phyloP scores from a whole-genome alignment of 177 flowering plant genomes.

The Vitis hybrid region DNA sequence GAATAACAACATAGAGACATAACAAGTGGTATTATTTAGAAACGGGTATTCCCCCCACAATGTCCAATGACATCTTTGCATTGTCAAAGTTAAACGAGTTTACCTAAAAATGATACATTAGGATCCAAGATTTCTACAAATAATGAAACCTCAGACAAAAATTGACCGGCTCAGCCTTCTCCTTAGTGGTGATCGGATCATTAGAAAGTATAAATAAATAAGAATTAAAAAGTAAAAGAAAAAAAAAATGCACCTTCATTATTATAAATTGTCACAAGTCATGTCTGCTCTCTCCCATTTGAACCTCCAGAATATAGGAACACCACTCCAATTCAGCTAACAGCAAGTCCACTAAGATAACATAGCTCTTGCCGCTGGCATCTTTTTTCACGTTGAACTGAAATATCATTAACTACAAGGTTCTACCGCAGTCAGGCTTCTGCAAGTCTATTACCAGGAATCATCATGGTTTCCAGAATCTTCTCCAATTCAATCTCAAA shows the following conservation, averaged over 20 bases:
- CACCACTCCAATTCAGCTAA: not conserved
- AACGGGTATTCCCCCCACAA: not conserved
- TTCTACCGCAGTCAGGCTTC: not conserved
- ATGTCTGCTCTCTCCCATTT: conserved; percentile 3
- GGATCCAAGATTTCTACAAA: conserved; percentile 28
- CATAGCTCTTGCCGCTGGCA: not conserved
- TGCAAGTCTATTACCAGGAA: not conserved
- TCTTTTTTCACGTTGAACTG: not conserved
- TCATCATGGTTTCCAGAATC: not conserved
- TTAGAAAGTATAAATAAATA: conserved; percentile 13
- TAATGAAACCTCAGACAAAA: conserved; percentile 27
- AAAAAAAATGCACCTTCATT: not conserved
- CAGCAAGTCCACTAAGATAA: not conserved
- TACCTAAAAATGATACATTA: not conserved
- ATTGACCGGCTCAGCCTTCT: conserved; percentile 19
- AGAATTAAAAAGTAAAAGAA: not conserved
- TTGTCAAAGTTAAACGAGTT: not conserved
- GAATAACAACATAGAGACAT: not conserved
- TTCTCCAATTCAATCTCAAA: not conserved
- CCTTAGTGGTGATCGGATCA: conserved; percentile 15
- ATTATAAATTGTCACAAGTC: not conserved
- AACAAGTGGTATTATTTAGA: not conserved
- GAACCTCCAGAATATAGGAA: not conserved
- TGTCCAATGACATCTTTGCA: not conserved
- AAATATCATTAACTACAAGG: conserved; percentile 6